Base-by-base conservation (phyloP, 106 monocot species). In the Allium cepa region DNA sequence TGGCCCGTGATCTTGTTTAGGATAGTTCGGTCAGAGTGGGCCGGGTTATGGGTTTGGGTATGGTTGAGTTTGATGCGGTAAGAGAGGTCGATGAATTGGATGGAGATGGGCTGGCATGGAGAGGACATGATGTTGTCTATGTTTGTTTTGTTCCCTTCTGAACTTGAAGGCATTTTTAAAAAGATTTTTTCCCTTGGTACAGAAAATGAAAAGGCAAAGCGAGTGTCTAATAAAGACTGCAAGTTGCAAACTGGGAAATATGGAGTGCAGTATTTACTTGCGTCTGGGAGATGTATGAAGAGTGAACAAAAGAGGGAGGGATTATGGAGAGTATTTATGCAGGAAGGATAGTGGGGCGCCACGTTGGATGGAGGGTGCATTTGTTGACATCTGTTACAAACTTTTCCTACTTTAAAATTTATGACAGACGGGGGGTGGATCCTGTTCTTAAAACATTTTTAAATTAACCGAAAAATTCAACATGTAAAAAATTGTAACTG, bases 1-100 rank as follows among this genome's bases (percentile, higher is more conserved):
- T 60, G 69, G 13, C 90, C 94, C 8, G 82, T 84, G 17, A 90
- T 50, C 3, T 82, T 80, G 26, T 76, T 75, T 4, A 94, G 80
- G 36, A 94, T 87, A 9, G 68, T 79, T 10, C 79, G 61, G 62
- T 90, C 94, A 1, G 68, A 56, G 13, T 28, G 36, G 16, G 13
- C 53, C 0, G 51, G 62, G 9, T 47, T n/a, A 45, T 13, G 7
- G 52, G 67, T 14, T 50, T 50, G 67, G 7, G 9, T 17, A 47
- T 18, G 56, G 22, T 68, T 63, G 46, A 61, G 46, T 45, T 85
- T 85, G 49, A 85, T 60, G 50, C 76, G 72, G 66, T 85, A 85
- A 16, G 74, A 60, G 27, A 85, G 47, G 71, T 85, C 80, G 47
- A 81, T 46, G 77, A 85, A 85, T 36, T 85, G 75, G 17, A 75